Evolutionary conservation across 2,329 filamentous ascomycete genomes (phyloP).

Genomic region (Fusarium zealandicum): DNA sequence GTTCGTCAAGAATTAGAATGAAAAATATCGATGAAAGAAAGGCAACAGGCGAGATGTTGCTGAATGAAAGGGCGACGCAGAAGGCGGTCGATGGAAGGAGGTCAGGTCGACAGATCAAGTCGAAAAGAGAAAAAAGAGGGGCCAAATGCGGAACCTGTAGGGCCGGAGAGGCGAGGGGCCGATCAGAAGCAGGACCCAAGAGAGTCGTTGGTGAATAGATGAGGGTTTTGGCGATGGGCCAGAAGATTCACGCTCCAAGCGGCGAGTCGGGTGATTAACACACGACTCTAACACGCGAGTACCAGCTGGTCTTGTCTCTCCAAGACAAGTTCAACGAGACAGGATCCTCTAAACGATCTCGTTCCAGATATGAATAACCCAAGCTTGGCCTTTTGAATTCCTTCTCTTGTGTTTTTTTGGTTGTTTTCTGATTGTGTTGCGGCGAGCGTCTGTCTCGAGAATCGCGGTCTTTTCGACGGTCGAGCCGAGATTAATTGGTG

Average conservation of each 20-base stretch:
- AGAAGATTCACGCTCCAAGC: conserved; percentile 37
- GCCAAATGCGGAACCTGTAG: conserved; percentile 11
- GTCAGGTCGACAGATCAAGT: conserved; percentile 12
- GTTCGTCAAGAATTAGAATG: conserved; percentile 35
- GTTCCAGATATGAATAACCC: conserved; percentile 34
- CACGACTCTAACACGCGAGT: conserved; percentile 35
- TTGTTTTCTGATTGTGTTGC: conserved; percentile 42
- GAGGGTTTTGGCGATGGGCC: conserved; percentile 17
- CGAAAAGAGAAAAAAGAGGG: conserved; percentile 8
- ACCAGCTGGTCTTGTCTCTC: conserved; percentile 37
- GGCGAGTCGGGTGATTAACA: conserved; percentile 34
- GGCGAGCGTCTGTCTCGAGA: conserved; percentile 32
- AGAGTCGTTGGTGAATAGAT: conserved; percentile 11
- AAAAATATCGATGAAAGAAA: conserved; percentile 26
- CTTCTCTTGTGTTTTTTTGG: conserved; percentile 39
- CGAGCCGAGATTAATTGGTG: conserved; percentile 37
- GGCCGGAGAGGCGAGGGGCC: conserved; percentile 4
- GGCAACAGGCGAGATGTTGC: conserved; percentile 21
- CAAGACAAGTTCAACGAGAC: conserved; percentile 31
- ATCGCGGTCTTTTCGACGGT: conserved; percentile 34
- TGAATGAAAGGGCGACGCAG: conserved; percentile 39
- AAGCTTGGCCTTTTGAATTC: conserved; percentile 17
- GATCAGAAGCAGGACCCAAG: conserved; percentile 10
- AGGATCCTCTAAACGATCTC: conserved; percentile 30
- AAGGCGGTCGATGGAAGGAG: conserved; percentile 28